A percentile compares a stretch with the other conserved stretches of the same genome.
Evolutionary conservation across 352 stramenopile genomes (phyloP).

Genomic region (Albugo laibachii): DNA sequence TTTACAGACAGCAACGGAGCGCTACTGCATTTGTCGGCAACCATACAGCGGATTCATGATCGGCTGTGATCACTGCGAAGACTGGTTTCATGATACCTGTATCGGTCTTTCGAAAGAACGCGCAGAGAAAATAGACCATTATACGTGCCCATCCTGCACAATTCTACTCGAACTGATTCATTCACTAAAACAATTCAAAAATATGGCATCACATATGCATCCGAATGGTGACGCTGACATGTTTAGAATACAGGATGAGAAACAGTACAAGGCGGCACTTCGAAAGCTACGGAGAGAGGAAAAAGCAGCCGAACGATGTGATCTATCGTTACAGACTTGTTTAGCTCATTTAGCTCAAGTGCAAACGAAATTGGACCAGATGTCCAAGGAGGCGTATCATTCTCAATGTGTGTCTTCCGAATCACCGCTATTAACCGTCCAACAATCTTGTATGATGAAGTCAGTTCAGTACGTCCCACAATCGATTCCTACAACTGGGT

Average conservation of each 20-base stretch:
- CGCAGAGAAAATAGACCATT: conserved; percentile 90
- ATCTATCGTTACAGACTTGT: conserved; percentile 55
- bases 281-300: conserved; percentile 73
- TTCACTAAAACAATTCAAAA: conserved; percentile 18
- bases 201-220: conserved; percentile 1
- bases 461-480: conserved; percentile 1
- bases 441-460: conserved; percentile 5
- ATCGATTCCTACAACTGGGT: conserved; percentile 3
- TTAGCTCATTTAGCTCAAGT: conserved; percentile 72
- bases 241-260: conserved; percentile 68
- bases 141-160: conserved; percentile 87
- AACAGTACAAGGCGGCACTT: conserved; percentile 44
- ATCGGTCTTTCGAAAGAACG: conserved; percentile 85
- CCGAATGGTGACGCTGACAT: conserved; percentile 42
- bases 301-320: conserved; percentile 59
- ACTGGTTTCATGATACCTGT: conserved; percentile 82
- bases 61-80: conserved; percentile 71
- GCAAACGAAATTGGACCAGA: conserved; percentile 41
- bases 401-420: conserved; percentile 11
- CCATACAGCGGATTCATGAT: conserved; percentile 84
- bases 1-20: conserved; percentile 82
- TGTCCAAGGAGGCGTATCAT: conserved; percentile 33
- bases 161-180: conserved; percentile 73
- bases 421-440: conserved; percentile 4
- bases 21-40: conserved; percentile 79